Evolutionary conservation across 2,329 filamentous ascomycete genomes (phyloP), one percentile per base, ranked within the genome.

Genomic region (Penicillium italicum): DNA sequence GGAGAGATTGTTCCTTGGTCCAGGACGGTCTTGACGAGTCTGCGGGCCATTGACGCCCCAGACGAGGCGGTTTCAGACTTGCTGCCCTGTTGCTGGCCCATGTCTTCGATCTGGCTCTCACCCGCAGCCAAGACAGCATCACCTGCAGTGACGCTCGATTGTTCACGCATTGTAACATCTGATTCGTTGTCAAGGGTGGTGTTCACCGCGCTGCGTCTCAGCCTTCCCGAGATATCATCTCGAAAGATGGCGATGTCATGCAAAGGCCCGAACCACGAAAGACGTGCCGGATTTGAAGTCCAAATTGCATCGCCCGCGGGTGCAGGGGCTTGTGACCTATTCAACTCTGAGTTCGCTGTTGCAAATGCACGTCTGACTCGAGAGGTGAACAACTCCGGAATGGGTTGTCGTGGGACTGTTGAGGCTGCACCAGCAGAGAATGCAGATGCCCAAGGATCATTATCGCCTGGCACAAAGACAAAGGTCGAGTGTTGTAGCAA

Each of bases 391-490:
- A 97, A 78, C 7, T 93, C 89, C 1, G 94, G 94, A 2, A 99
- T 83, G 0, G 82, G 76, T 61, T 63, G 77, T 65, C 63, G 78
- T 43, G 69, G 79, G 57, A 77, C 76, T 65, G 68, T 76, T 67
- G 74, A 79, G 6, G 76, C 71, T 45, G 76, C 76, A 24, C 77
- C 78, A 37, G 73, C 70, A 31, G 77, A 76, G 70, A 96, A 96
- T 2, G 91, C 83, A 0, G 91, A 96, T 5, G 88, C 85, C 94
- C 94, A 99, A n/a, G 90, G 92, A 71, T 99, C 94, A 70, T 97
- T 96, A 74, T 97, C 93, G 30, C 94, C 94, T 0, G 94, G 94
- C 0, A 97, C 89, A 69, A 99, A 96, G 31, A 96, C 80, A 71
- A 97, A 96, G 0, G 89, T 93, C 5, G 89, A 87, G 26, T 83